Evolutionary conservation across 1,139 yeast species (phyloP), one percentile per base, ranked within the genome.

Genomic region (Torulaspora globosa): DNA sequence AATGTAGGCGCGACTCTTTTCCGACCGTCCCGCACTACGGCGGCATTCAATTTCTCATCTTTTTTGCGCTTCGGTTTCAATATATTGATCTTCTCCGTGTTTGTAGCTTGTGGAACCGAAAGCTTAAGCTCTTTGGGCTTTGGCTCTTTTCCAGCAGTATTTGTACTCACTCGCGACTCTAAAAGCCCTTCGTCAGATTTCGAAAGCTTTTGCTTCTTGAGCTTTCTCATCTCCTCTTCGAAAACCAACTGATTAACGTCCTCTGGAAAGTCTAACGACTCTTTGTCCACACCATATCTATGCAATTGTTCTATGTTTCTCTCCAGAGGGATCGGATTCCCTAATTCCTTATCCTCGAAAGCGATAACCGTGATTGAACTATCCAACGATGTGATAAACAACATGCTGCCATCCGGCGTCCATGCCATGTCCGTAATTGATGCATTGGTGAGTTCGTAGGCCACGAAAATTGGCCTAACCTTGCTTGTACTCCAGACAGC

Each of bases 281-380:
- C 96, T 50, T 90, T 75, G 53, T 87, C 95, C 2, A 87, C 90
- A 50, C 98, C 98, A 62, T 85, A 92, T 53, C 89, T 75, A 53
- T 83, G 81, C 49, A 92, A 73, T 50, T 84, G 87, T 40, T 76
- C 73, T 49, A 79, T 82, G 49, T 84, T 81, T 47, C 79, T 84
- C 35, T 79, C 87, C 19, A 73, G 53, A 10, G 92, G 79, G 1
- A 86, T 79, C 2, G 81, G 79, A 31, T 68, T 70, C 2, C 98
- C 98, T 29, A 92, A 69, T 60, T 92, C 98, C 32, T 76, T 72
- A 1, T 68, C 66, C 19, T 79, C 89, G 63, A 92, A 92, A 8
- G 70, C 59, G 1, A 88, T 72, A n/a, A 82, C 77, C 0, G 89
- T 73, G 6, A 92, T 82, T 0, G 89, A 73, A 1, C 98, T 96